Evolutionary conservation across 2,329 filamentous ascomycete genomes (phyloP), one percentile per base, ranked within the genome.

Genomic region (Colletotrichum sp.): DNA sequence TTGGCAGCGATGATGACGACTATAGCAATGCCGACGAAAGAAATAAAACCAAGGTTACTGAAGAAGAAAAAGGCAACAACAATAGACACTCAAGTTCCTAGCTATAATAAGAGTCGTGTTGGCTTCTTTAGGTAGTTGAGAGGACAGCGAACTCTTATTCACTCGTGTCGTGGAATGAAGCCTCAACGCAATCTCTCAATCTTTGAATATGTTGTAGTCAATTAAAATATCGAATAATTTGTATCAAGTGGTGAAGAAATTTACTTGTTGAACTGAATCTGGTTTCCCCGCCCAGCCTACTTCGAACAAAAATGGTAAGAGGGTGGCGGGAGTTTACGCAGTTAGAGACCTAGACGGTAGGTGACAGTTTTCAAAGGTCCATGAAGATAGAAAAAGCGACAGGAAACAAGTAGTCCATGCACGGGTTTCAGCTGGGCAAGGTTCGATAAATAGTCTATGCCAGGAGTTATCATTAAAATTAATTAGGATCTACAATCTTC

Each of bases 381-480:
- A 48, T n/a, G 0, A 2, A n/a, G 18, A 48, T 48, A 3, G 0
- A n/a, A 0, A 48, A 7, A n/a, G 39, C 18, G 39, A 48, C 39
- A 48, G 18, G 39, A 48, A 48, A 48, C 44, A 52, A 5, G 44
- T 3, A 52, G 28, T 30, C 7, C 7, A 8, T 30, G 44, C 44
- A 52, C 6, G 4, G n/a, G 3, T 8, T 22, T 52, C 44, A 52
- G 44, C 44, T 22, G n/a, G 44, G 3, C n/a, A 52, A 13, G 44
- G 44, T 13, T 24, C n/a, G 2, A 52, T 52, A 0, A 52, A 22
- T 52, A 52, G 44, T 52, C n/a, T 52, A 52, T 52, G 44, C 44
- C 9, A 34, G 59, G n/a, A 22, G 59, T 62, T 30, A 32, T 62
- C n/a, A 62, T 62, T 62, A 34, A 30, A 62, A 62, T 62, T 34